Conservation (phyloP, 805 yeast species). For the Babjeviella inositovora region DNA sequence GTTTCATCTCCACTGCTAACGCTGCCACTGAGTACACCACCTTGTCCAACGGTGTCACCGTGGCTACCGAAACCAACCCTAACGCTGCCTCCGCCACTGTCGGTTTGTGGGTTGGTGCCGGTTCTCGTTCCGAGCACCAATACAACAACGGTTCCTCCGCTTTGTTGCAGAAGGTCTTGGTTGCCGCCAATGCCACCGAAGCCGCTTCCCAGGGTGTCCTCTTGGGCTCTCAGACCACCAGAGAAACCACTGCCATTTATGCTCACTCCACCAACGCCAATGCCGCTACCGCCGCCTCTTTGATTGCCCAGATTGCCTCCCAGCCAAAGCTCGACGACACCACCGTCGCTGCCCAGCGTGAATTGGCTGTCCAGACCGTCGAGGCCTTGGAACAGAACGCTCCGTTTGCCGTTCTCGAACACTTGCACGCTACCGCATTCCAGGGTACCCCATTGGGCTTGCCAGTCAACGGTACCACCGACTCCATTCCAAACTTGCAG, state of each 20-base stretch:
- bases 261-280: slow-evolving; percentile 38
- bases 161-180: slow-evolving; percentile 36
- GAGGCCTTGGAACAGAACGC: slow-evolving; percentile 39
- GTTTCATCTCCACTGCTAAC: slow-evolving; percentile 41
- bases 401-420: slow-evolving; percentile 47
- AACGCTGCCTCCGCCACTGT: slow-evolving; percentile 38
- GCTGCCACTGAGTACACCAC: slow-evolving; percentile 56
- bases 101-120: slow-evolving; percentile 63
- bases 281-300: slow-evolving; percentile 21
- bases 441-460: slow-evolving; percentile 72
- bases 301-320: slow-evolving; percentile 12
- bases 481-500: slow-evolving; percentile 41
- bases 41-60: slow-evolving; percentile 56
- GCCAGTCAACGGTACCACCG: slow-evolving; percentile 64
- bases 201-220: slow-evolving; percentile 37
- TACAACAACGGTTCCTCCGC: slow-evolving; percentile 74
- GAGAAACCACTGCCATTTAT: slow-evolving; percentile 49
- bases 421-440: slow-evolving; percentile 71
- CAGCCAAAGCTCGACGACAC: slow-evolving; percentile 21
- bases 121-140: slow-evolving; percentile 66
- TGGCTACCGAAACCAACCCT: slow-evolving; percentile 54
- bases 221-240: slow-evolving; percentile 33
- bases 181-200: slow-evolving; percentile 11
- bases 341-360: slow-evolving; percentile 29
- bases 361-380: slow-evolving; percentile 25